Conservation (phyloP, 1,284 basidiomycete species). For the Microbotryum scabiosae region DNA sequence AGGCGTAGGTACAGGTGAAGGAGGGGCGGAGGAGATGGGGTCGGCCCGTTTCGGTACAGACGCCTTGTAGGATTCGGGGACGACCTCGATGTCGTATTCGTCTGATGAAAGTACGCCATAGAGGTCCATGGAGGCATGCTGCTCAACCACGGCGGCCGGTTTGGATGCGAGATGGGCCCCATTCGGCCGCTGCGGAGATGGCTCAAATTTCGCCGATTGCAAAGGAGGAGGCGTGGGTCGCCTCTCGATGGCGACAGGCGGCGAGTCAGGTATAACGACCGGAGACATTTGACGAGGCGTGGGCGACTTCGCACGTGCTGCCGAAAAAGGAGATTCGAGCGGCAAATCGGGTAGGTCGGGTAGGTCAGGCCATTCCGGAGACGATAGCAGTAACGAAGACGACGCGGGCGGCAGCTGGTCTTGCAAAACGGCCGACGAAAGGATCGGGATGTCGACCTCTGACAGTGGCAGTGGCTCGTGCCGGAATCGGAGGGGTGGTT, state of each 20-base stretch:
- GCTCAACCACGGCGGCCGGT: background rate
- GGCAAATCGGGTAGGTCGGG: background rate
- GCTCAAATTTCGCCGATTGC: background rate
- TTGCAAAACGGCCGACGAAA: slow-evolving; percentile 1
- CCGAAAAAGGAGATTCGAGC: no score
- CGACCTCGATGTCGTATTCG: background rate
- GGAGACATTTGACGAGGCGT: background rate
- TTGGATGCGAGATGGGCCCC: background rate
- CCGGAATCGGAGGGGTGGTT: slow-evolving; percentile 2
- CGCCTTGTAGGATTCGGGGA: background rate
- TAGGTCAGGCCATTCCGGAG: background rate
- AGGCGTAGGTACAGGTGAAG: no score
- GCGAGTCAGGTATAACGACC: background rate
- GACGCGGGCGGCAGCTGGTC: background rate
- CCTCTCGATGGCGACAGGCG: background rate
- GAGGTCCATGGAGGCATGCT: slow-evolving; percentile 1
- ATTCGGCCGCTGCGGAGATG: no score
- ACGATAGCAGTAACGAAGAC: no score
- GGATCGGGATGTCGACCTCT: background rate
- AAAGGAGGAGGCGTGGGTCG: background rate
- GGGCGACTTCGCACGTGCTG: no score
- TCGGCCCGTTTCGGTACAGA: no score
- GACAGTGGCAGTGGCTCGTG: background rate
- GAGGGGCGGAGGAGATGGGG: no score
- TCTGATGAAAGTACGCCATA: slow-evolving; percentile 6